A percentile compares a stretch with the other conserved stretches of the same genome.
phyloP scores from a whole-genome alignment of 305 asterid genomes.

The Lippia alba region DNA sequence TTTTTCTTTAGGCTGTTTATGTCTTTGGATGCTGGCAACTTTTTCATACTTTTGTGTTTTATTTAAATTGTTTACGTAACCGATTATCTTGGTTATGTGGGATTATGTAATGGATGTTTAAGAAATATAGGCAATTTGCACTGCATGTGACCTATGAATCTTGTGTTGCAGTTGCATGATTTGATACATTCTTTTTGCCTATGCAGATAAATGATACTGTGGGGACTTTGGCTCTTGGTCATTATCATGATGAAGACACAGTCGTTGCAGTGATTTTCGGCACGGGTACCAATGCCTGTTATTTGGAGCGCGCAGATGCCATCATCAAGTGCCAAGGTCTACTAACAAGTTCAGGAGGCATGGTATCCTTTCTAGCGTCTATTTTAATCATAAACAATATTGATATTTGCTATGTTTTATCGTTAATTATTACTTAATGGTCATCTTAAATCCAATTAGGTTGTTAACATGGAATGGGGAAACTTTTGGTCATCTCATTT shows the following conservation, averaged over 20 bases:
- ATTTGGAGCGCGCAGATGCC: slow-evolving; percentile 86
- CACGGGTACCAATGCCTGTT: slow-evolving; percentile 96
- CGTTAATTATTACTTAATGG: neutral
- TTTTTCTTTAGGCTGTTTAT: neutral
- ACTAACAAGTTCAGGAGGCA: slow-evolving; percentile 69
- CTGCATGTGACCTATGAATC: neutral
- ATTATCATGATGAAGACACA: slow-evolving; percentile 89
- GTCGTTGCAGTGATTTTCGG: slow-evolving; percentile 87
- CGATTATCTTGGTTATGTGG: neutral
- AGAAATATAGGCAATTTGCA: neutral
- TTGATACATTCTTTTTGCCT: slow-evolving; percentile 20
- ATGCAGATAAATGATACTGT: slow-evolving; percentile 84
- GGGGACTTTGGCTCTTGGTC: slow-evolving; percentile 85
- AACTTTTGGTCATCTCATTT: slow-evolving; percentile 95
- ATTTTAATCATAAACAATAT: slow-evolving; percentile 21
- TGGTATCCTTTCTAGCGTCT: slow-evolving; percentile 55
- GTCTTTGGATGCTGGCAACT: neutral
- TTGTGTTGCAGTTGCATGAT: slow-evolving; percentile 5
- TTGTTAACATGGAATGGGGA: slow-evolving; percentile 93
- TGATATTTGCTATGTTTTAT: neutral
- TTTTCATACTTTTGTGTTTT: neutral
- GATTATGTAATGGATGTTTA: neutral
- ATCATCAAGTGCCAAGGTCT: slow-evolving; percentile 91
- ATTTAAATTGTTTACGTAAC: neutral
- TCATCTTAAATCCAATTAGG: slow-evolving; percentile 46